Base-by-base conservation (phyloP, 495 filamentous ascomycete species). In the Talaromyces stipitatus region DNA sequence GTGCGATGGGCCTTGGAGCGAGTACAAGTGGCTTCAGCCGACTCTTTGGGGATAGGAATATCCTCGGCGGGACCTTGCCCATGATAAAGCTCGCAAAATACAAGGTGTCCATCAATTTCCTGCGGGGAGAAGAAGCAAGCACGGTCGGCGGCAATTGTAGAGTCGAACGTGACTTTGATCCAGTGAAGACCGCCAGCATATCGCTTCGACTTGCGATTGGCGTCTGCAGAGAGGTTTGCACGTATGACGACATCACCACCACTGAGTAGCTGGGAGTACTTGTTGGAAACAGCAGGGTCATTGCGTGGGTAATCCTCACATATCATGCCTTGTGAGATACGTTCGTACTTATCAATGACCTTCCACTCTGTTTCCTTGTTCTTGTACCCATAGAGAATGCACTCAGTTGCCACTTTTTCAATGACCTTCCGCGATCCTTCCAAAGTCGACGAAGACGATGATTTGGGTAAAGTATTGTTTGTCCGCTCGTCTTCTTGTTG, bases 101-200 rank as follows among this genome's bases (percentile, higher is more conserved):
- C 85, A 33, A 85, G 69, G 64, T 90, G 81, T 2, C 89, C 90
- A 48, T 88, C 78, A 33, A 95, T 84, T 54, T 78, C 78, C 67
- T 91, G 87, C 1, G 91, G 91, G 30, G 87, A 91, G 60, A 80
- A 78, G 60, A 84, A 87, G 54, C 85, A 74, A 22, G 90, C 91
- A 32, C 82, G 78, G 50, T 91, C 88, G 18, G 90, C 91, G 3
- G 90, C 85, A 57, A 86, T 81, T 29, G 82, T 78, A 5, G 87
- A 90, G 70, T 95, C 89, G 61, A 92, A 96, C 1, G 91, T 96
- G 52, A 96, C 79, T 64, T 95, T 96, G 62, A 96, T 89, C 91
- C 91, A 96, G 72, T 91, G 83, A 58, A 85, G 80, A 14, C 91
- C 91, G 54, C 89, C 85, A 20, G 84, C 84, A 59, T 87, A 88